Base-by-base conservation (phyloP, 2,329 filamentous ascomycete species). In the Clarireedia sp. region DNA sequence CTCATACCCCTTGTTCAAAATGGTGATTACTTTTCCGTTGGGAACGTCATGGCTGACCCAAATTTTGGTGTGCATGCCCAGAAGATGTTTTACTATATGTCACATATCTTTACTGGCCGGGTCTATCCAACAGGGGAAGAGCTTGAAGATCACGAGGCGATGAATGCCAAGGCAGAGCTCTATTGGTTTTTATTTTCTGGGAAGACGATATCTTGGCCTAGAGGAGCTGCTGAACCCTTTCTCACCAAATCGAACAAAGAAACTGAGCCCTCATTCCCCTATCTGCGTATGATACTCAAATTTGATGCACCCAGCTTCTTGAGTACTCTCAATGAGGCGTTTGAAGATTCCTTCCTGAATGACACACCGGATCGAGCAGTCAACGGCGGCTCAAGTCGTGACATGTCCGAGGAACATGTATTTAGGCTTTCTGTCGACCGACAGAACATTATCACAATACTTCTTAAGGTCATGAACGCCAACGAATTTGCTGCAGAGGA, bases 141-240 rank as follows among this genome's bases (percentile, higher is more conserved):
- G 1, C 83, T 97, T 73, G 77, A 81, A 2, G 88, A 94, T 19
- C 75, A 79, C n/a, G 78, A 86, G 58, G 86, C 90, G 0, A 78
- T 76, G 14, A 82, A 81, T 64, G 91, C 91, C 6, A 97, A 96
- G 69, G 83, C 87, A 14, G 87, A 94, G 65, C 75, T 99, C 50
- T 99, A 97, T 71, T 89, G 89, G 75, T 95, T 95, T 67, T 75
- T 99, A 47, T 97, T 99, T 68, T 92, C 90, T 0, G 90, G 91
- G 1, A 86, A 86, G 64, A 85, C 80, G 47, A 79, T 89, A 19
- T 75, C 78, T 5, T 94, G 89, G 89, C 89, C 89, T 1, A 84
- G 80, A 57, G 81, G 79, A 3, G 83, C 78, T 55, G 74, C 73
- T 29, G 78, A 80, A 54, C 69, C 77, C 40, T 83, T 91, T 51